Base-by-base conservation (phyloP, 192 early-diverging fungal species). In the Coemansia sp. region DNA sequence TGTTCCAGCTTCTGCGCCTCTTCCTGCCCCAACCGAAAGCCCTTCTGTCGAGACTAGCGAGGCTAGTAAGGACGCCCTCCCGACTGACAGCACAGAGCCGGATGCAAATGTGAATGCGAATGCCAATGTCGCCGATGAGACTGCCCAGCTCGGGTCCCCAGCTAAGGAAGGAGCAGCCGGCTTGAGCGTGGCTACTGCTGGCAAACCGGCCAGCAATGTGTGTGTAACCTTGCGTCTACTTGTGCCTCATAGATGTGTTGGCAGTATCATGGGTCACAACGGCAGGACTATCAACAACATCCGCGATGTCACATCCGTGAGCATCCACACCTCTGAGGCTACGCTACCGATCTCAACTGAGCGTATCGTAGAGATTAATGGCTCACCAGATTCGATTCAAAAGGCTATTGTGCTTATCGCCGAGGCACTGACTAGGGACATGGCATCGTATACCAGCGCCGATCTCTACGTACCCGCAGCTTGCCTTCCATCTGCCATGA, bases 241-340 rank as follows among this genome's bases (percentile, higher is more conserved):
- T 21, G 80, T 82, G 21, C 80, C 80, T 14, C 74, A 77, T 67
- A 73, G 69, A 60, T 82, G 79, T 61, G 71, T 82, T 42, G 79
- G 79, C 64, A 82, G 74, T 57, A 74, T 82, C 57, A 82, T 82
- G 79, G 79, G 79, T 50, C 79, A 77, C 55, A 75, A 71, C 65
- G 79, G 79, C 37, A 66, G 50, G 63, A 71, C 74, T 10, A 82
- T 82, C 62, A 82, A 77, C 71, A 67, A 60, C 46, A 77, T 82
- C 40, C 70, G 79, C 51, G 70, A 76, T 11, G 42, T 38, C 14
- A 43, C 79, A 3, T 62, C 62, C 4, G 74, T 82, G 42, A 68
- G 51, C 59, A 82, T 82, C 43, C 79, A 77, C 56, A 82, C 79
- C 0, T 77, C 74, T 10, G 79, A 82, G 53, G 58, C 67, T 10